Evolutionary conservation across 2,329 filamentous ascomycete genomes (phyloP).

Genomic region (Aspergillus novofumigatus): DNA sequence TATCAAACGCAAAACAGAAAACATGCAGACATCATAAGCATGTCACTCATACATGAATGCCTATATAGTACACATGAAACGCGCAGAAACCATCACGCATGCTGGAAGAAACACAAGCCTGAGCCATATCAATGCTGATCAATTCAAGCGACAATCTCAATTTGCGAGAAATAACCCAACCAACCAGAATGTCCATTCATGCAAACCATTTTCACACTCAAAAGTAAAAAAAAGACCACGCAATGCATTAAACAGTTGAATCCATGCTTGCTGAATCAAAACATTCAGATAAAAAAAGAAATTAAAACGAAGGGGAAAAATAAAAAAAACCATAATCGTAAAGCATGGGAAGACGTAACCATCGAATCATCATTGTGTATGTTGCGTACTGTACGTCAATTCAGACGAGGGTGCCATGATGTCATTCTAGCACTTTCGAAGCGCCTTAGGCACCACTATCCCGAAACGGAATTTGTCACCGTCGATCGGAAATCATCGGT

Average conservation of each 20-base stretch:
- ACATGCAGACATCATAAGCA: not conserved
- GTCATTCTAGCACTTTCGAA: conserved; percentile 14
- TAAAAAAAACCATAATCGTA: not conserved
- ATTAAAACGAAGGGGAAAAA: not conserved
- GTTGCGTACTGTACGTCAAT: conserved; percentile 8
- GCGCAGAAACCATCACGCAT: not conserved
- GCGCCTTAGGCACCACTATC: conserved; percentile 2
- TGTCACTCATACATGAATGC: not conserved
- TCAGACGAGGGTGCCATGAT: conserved; percentile 10
- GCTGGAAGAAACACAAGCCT: not conserved
- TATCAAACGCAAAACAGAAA: not conserved
- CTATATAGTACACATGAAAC: not conserved
- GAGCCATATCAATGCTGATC: not conserved
- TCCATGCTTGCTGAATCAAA: conserved; percentile 11
- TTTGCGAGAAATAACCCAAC: conserved; percentile 2
- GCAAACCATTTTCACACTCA: conserved; percentile 4
- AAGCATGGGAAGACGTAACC: not conserved
- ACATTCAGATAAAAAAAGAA: not conserved
- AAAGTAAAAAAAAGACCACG: conserved; percentile 5
- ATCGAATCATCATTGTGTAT: not conserved
- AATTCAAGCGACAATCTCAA: not conserved
- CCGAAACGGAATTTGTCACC: conserved; percentile 11
- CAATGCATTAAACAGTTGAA: conserved; percentile 5
- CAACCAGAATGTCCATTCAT: conserved; percentile 12
- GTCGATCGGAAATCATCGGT: conserved; percentile 17